These are phyloP conservation scores for Aspergillus ibericus DNA, from an alignment of 2,329 filamentous ascomycete genomes.

Conservation along the genomic window DNA sequence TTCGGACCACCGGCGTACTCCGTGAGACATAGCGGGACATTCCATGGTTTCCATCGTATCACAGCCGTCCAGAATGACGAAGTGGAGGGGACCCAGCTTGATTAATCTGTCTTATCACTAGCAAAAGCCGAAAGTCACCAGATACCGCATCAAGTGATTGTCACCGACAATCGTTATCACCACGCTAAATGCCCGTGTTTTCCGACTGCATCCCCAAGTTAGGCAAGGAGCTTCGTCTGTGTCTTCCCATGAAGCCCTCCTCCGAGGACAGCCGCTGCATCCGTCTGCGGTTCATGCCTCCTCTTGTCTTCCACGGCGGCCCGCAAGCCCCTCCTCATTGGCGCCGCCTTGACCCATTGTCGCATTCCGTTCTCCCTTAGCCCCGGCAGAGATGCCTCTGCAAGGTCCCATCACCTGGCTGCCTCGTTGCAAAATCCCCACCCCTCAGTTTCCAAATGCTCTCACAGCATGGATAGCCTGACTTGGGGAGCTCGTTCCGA, in stretches of 20 bases:
- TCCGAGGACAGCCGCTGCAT: background rate
- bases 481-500: background rate
- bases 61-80: background rate
- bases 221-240: background rate
- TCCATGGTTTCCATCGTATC: background rate
- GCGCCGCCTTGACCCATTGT: background rate
- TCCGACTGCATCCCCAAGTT: background rate
- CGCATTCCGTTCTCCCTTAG: background rate
- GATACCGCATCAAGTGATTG: background rate
- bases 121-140: background rate
- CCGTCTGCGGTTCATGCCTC: background rate
- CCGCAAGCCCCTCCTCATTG: background rate
- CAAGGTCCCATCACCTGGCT: conserved; percentile 1
- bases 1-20: conserved; percentile 2
- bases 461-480: background rate
- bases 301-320: background rate
- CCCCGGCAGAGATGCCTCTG: background rate
- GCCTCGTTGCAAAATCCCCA: background rate
- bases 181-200: background rate
- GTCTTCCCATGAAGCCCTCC: background rate
- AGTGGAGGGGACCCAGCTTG: background rate
- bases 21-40: conserved; percentile 1
- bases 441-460: background rate
- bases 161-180: background rate
- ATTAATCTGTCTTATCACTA: background rate